These are phyloP conservation scores for Cryphonectria nitschkei DNA, from an alignment of 2,329 filamentous ascomycete genomes.

Conservation along the genomic window DNA sequence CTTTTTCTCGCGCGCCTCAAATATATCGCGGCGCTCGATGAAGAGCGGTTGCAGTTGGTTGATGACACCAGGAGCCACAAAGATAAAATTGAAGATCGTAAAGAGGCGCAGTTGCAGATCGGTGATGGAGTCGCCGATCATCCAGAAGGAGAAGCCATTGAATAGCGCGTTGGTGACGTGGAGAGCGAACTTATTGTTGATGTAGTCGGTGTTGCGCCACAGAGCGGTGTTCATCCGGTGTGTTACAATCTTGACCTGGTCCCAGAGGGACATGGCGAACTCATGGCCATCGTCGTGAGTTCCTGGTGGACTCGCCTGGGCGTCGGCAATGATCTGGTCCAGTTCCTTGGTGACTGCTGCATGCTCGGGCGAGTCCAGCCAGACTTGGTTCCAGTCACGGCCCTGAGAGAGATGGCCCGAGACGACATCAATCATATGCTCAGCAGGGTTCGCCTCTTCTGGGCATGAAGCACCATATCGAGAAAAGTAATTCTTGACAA, in stretches of 20 bases:
- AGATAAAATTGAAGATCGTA: conserved; percentile 66
- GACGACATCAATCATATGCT: conserved; percentile 60
- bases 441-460: conserved; percentile 54
- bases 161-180: conserved; percentile 40
- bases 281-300: conserved; percentile 7
- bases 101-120: conserved; percentile 62
- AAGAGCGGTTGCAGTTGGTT: conserved; percentile 64
- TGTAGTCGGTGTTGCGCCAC: conserved; percentile 69
- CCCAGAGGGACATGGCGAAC: conserved; percentile 69
- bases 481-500: conserved; percentile 57
- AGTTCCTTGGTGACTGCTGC: conserved; percentile 38
- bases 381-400: conserved; percentile 66
- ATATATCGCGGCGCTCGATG: conserved; percentile 59
- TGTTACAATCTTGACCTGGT: conserved; percentile 67
- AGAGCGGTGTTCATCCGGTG: conserved; percentile 65
- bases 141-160: conserved; percentile 66
- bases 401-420: conserved; percentile 56
- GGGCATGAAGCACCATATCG: conserved; percentile 55
- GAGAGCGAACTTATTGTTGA: conserved; percentile 58
- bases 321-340: conserved; percentile 44
- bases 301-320: not conserved
- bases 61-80: conserved; percentile 61
- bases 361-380: conserved; percentile 47
- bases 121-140: conserved; percentile 53
- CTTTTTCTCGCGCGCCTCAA: conserved; percentile 62